These are phyloP conservation scores for Citrullus amarus DNA, from an alignment of 306 rosid genomes.

Conservation along the genomic window DNA sequence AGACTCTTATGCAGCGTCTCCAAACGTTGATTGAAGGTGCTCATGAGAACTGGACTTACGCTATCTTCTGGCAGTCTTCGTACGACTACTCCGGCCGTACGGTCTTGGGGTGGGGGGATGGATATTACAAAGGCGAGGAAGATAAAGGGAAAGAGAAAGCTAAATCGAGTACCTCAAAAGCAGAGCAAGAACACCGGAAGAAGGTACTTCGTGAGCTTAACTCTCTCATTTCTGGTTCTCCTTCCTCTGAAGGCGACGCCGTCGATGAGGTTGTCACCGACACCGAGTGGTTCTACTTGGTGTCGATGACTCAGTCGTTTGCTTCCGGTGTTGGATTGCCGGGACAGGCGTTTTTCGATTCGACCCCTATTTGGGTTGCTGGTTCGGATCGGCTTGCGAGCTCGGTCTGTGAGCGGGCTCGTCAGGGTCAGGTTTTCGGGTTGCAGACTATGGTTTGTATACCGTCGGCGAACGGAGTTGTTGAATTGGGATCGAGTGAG, in stretches of 20 bases:
- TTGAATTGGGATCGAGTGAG: slow-evolving; percentile 78
- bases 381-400: slow-evolving; percentile 40
- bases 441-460: slow-evolving; percentile 66
- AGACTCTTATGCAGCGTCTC: slow-evolving; percentile 78
- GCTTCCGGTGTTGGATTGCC: slow-evolving; percentile 56
- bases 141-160: slow-evolving; percentile 35
- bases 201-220: slow-evolving; percentile 77
- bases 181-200: slow-evolving; percentile 73
- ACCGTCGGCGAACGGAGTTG: slow-evolving; percentile 69
- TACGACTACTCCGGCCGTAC: slow-evolving; percentile 44
- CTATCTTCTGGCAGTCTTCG: slow-evolving; percentile 91
- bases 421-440: slow-evolving; percentile 53
- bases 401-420: slow-evolving; percentile 61
- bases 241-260: slow-evolving; percentile 31
- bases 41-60: slow-evolving; percentile 71
- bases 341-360: slow-evolving; percentile 46
- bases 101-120: slow-evolving; percentile 88
- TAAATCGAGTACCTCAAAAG: slow-evolving; percentile 21
- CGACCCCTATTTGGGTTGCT: slow-evolving; percentile 55
- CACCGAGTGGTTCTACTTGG: slow-evolving; percentile 89
- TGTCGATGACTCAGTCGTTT: slow-evolving; percentile 88
- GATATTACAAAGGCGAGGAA: slow-evolving; percentile 83
- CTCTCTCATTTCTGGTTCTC: slow-evolving; percentile 64
- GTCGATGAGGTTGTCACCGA: slow-evolving; percentile 86
- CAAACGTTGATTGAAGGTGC: slow-evolving; percentile 73